Base-by-base conservation (phyloP, 345 rosid genomes). In the Triadica sebifera region DNA sequence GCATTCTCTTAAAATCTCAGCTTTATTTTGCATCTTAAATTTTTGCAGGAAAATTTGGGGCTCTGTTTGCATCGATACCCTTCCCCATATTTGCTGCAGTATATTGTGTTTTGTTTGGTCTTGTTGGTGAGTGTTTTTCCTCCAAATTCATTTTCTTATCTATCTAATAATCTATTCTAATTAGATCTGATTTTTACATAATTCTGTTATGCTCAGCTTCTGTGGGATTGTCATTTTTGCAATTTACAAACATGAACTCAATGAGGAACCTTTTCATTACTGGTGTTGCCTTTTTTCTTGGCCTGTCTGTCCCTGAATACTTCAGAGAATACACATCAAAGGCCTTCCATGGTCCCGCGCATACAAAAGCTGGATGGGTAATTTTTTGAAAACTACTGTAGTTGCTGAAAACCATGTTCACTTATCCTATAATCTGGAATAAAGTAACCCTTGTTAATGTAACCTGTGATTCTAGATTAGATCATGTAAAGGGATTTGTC, bases 171-270 rank as follows among this genome's bases (percentile, higher is more conserved):
- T 43, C 12, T 43, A 29, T 62, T 20, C 3, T 47, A 39, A 25
- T 22, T 60, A 38, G 15, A 47, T 61, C 63, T 72, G 55, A 68
- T 52, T 67, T 11, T 58, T 17, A 49, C 69, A 57, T 10, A 51
- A 12, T 55, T 49, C 16, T 25, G 29, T 64, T 79, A 60, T 39
- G 81, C 66, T 60, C 90, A 91, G 98, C 96, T 78, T 91, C 98
- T 7, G 93, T 91, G 75, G 99, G 99, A 37, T 85, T 96, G 74
- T 93, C 98, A 11, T 96, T 96, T 77, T 78, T 96, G 77, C 99
- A 96, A 82, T 96, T 93, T 85, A 93, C 97, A 65, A 96, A 96
- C 87, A 93, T 96, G 99, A 96, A 96, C 86, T 93, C 98, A n/a
- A 81, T 93, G 84, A 87, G 99, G 75, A 93, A 91, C 77, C 94